These are phyloP conservation scores for Eucalyptus brandiana DNA, from an alignment of 345 rosid genomes.

Conservation along the genomic window DNA sequence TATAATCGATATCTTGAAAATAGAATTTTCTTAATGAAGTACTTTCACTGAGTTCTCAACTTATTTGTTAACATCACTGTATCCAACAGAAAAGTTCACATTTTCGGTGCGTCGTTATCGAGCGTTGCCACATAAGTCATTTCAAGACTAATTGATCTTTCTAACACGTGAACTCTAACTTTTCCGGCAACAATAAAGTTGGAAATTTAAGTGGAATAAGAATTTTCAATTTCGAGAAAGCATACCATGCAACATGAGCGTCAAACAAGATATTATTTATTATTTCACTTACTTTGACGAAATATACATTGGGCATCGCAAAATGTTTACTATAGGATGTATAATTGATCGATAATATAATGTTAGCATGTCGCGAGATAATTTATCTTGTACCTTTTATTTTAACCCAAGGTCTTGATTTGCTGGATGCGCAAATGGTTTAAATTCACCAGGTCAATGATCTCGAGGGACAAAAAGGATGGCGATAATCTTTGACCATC, in stretches of 20 bases:
- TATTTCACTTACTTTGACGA: background rate
- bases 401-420: background rate
- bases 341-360: background rate
- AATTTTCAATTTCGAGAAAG: background rate
- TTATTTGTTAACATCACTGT: background rate
- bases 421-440: background rate
- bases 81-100: background rate
- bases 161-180: background rate
- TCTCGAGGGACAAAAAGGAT: background rate
- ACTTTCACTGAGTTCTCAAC: background rate
- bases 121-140: background rate
- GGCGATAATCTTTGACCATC: background rate
- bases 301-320: background rate
- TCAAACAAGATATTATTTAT: background rate
- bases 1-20: background rate
- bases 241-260: accelerated
- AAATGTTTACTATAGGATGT: background rate
- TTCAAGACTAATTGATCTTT: background rate
- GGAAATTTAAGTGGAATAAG: background rate
- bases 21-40: background rate
- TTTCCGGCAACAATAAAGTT: background rate
- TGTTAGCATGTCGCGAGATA: background rate
- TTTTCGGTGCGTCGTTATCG: background rate
- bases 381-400: background rate
- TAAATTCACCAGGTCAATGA: background rate